Base-by-base conservation (phyloP, 176 grass and related monocot genomes). In the Miscanthus lutarioriparius region DNA sequence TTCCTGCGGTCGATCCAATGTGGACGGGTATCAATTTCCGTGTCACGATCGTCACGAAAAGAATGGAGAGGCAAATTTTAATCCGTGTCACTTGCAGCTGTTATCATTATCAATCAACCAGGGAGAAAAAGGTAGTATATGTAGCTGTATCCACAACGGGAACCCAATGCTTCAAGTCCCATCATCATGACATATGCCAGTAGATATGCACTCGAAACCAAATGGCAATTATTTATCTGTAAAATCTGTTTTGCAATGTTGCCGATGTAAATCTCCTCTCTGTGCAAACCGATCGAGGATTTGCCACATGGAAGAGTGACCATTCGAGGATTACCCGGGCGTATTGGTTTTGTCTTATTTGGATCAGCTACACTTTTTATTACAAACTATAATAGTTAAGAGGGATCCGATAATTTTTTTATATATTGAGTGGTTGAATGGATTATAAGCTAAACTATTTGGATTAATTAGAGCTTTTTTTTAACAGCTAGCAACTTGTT, bases 11-110 rank as follows among this genome's bases (percentile, higher is more conserved):
- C 54, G 88, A 89, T 89, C 83, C 83, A 82, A 86, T 82, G 88
- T 58, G 73, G 73, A 86, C 11, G 66, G 79, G 35, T 73, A 79
- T 89, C 83, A 66, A 45, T 90, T 78, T 38, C 22, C 20, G 79
- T 86, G 83, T 73, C 73, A 72, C 72, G 43, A 82, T 90, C 73
- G 79, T 67, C 83, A 58, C 86, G 83, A 47, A 78, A 86, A 82
- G 79, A 82, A 90, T 86, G 72, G 83, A 90, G 25, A 89, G 14
- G 26, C 26, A 38, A 47, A 82, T 54, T 86, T 78, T 78, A 73
- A 72, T 61, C 45, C 62, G 36, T 48, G 61, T 75, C 87, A 89
- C 76, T 84, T 89, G 87, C 82, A 62, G 14, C 13, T 64, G 83
- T 3, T 67, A 67, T 71, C 83, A 58, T 56, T 20, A 81, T 81